Evolutionary conservation across 805 yeast genomes (phyloP).

Genomic region (Metschnikowia shivogae): DNA sequence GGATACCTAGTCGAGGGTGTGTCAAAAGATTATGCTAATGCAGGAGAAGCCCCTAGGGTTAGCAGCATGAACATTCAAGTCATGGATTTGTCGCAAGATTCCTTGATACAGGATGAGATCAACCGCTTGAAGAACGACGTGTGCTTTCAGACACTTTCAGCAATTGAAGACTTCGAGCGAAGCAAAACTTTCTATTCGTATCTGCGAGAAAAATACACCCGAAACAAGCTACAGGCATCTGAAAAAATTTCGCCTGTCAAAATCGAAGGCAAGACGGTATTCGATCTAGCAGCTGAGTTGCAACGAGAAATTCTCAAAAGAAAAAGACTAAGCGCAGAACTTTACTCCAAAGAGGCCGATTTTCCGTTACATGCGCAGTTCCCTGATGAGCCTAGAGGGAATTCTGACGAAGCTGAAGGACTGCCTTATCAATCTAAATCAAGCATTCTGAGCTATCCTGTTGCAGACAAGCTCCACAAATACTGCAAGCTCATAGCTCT

Average conservation of each 20-base stretch:
- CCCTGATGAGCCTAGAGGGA: slow-evolving; percentile 20
- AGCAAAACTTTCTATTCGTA: slow-evolving; percentile 9
- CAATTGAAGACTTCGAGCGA: slow-evolving; percentile 27
- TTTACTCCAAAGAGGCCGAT: slow-evolving; percentile 21
- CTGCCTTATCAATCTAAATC: slow-evolving; percentile 7
- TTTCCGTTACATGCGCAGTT: slow-evolving; percentile 17
- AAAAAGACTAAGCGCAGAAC: slow-evolving; percentile 14
- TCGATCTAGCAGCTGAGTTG: slow-evolving; percentile 24
- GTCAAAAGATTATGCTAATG: slow-evolving; percentile 15
- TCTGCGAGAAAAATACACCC: slow-evolving; percentile 14
- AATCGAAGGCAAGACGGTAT: slow-evolving; percentile 6
- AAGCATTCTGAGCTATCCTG: slow-evolving; percentile 23
- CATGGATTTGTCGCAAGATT: slow-evolving; percentile 26
- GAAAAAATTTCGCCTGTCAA: background rate
- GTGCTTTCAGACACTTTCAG: slow-evolving; percentile 31
- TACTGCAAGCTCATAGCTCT: slow-evolving; percentile 39
- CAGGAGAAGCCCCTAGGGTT: slow-evolving; percentile 11
- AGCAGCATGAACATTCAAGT: slow-evolving; percentile 5
- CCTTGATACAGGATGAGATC: slow-evolving; percentile 39
- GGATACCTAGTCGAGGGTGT: slow-evolving; percentile 30
- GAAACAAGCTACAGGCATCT: slow-evolving; percentile 3
- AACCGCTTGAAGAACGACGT: slow-evolving; percentile 37
- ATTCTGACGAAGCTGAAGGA: background rate
- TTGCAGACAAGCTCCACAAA: slow-evolving; percentile 33
- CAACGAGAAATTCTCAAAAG: slow-evolving; percentile 26